Conservation (phyloP, 768 basidiomycete genomes). For the Omphalotus guepiniiformis region DNA sequence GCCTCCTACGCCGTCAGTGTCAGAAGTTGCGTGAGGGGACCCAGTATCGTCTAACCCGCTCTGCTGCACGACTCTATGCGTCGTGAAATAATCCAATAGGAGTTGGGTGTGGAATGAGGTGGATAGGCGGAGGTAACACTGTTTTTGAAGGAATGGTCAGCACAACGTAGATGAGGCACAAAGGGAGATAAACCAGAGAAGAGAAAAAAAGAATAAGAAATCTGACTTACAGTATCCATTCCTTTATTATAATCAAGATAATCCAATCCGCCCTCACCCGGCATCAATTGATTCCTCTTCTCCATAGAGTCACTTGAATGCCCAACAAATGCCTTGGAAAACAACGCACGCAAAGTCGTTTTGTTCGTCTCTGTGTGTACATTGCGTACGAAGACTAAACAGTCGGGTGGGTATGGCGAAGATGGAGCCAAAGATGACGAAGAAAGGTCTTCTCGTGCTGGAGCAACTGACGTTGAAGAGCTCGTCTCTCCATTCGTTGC, state of each 20-base stretch:
- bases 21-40: conserved; percentile 10
- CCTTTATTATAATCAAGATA: conserved; percentile 81
- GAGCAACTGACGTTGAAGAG: not conserved
- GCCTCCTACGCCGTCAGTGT: conserved; percentile 8
- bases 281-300: conserved; percentile 4
- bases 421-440: not conserved
- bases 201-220: conserved; percentile 3
- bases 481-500: not conserved
- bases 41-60: conserved; percentile 56
- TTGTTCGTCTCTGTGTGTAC: conserved; percentile 77
- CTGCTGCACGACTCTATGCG: conserved; percentile 34
- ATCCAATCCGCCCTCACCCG: conserved; percentile 44
- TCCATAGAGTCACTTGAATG: not conserved
- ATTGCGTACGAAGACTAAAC: conserved; percentile 68
- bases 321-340: conserved; percentile 37
- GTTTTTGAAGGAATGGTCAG: not conserved
- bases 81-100: conserved; percentile 43
- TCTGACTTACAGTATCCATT: conserved; percentile 57
- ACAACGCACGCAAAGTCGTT: conserved; percentile 64
- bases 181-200: not conserved
- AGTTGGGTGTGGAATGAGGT: conserved; percentile 40
- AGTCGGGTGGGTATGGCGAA: conserved; percentile 42
- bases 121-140: conserved; percentile 75
- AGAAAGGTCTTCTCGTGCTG: not conserved
- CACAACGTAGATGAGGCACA: not conserved